Percentiles rank a stretch among this genome's conserved stretches.
Conservation (phyloP, 768 basidiomycete species). For the Phylloporus sp. region DNA sequence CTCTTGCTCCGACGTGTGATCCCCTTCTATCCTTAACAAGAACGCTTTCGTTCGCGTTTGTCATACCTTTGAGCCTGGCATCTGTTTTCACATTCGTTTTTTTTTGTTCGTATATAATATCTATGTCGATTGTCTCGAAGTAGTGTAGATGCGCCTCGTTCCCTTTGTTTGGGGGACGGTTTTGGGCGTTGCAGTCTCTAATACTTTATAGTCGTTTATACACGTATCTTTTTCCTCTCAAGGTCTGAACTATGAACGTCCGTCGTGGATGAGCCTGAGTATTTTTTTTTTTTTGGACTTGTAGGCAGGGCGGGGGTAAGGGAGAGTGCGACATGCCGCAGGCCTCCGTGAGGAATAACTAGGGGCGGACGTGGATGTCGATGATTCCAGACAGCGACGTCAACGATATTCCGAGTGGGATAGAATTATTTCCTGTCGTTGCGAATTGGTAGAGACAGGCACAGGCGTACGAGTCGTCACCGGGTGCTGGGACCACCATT, state of each 20-base stretch:
- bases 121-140: slow-evolving; percentile 16
- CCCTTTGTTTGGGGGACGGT: background rate
- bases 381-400: no score
- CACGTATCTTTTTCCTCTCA: background rate
- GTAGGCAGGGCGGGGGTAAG: no score
- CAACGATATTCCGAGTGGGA: no score
- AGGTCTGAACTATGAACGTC: no score
- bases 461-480: no score
- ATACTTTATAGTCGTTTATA: slow-evolving; percentile 36
- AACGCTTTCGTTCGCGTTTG: slow-evolving; percentile 16
- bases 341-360: no score
- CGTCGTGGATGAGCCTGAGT: background rate
- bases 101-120: slow-evolving; percentile 29
- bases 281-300: background rate
- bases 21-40: slow-evolving; percentile 14
- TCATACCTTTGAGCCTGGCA: slow-evolving; percentile 14
- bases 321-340: no score
- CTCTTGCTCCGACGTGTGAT: slow-evolving; percentile 14
- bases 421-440: no score
- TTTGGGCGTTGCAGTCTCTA: slow-evolving; percentile 24
- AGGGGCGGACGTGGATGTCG: no score
- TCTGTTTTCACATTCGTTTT: slow-evolving; percentile 21
- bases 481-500: no score
- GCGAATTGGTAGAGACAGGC: no score
- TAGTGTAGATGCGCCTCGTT: slow-evolving; percentile 27